Conservation (phyloP, 768 basidiomycete genomes). For the Phallus indusiatus region DNA sequence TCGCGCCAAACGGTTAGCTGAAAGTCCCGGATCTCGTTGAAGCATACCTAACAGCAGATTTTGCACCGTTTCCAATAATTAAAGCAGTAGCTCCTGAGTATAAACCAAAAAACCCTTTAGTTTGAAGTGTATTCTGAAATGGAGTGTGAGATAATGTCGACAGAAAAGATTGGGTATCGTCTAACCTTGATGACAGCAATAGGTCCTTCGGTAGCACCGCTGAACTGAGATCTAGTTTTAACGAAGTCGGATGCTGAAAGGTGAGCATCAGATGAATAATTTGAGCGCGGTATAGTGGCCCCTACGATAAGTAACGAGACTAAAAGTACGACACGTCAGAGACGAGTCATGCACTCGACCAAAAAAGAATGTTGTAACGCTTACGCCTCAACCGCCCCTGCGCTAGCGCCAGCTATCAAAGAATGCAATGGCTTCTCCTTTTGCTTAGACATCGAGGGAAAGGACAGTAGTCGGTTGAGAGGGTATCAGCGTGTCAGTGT, state of each 20-base stretch:
- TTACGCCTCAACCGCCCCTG: slow-evolving; percentile 86
- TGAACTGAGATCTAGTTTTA: slow-evolving; percentile 91
- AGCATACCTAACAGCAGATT: slow-evolving; percentile 80
- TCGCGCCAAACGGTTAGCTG: not conserved
- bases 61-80: slow-evolving; percentile 90
- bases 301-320: slow-evolving; percentile 78
- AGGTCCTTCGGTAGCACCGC: slow-evolving; percentile 31
- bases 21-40: not conserved
- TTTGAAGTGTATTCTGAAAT: slow-evolving; percentile 52
- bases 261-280: not conserved
- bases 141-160: slow-evolving; percentile 18
- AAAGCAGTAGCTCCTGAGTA: slow-evolving; percentile 75
- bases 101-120: slow-evolving; percentile 79
- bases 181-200: slow-evolving; percentile 8
- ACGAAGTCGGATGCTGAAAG: slow-evolving; percentile 55
- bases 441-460: slow-evolving; percentile 34
- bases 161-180: slow-evolving; percentile 15
- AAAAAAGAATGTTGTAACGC: slow-evolving; percentile 19
- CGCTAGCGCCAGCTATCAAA: slow-evolving; percentile 82
- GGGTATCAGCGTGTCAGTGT: not conserved
- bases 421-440: slow-evolving; percentile 83
- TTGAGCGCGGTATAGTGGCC: not conserved
- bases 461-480: not conserved
- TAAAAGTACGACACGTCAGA: slow-evolving; percentile 30
- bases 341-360: not conserved